Evolutionary conservation across 2,329 filamentous ascomycete genomes (phyloP), one percentile per base, ranked within the genome.

Genomic region (Hypoxylon sp.): DNA sequence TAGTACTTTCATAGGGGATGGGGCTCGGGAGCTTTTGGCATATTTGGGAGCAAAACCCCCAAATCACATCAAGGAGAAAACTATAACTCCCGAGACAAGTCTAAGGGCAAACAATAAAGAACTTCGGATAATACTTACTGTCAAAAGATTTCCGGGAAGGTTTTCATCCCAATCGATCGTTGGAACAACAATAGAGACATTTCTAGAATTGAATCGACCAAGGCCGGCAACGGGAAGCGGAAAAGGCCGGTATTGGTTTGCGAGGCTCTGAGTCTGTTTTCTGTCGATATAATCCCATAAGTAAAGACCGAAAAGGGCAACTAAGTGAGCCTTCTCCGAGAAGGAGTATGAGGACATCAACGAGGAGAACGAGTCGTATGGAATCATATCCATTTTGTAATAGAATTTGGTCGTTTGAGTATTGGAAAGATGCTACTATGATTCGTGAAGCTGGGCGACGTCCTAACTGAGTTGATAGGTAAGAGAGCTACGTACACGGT

Each of bases 171-270:
- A 75, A 34, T 73, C 50, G 6, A 76, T 64, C 0, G 76, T 78
- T 0, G 76, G 73, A 0, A 78, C 68, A 2, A 78, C 34, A 2
- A 78, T 65, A 55, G 71, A 76, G 1, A 78, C 76, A 23, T 76
- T 69, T 6, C n/a, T 57, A 19, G 43, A 0, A 5, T n/a, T 11
- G 28, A 51, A 67, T 1, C 25, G 46, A 2, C 64, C 65, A 14
- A 49, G 3, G 0, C 58, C 51, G 19, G 21, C 1, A 4, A 21
- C 1, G 2, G 71, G 70, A 1, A 72, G 11, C 1, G 72, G 68
- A 21, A 70, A 73, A 1, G 70, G 70, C 23, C 30, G 28, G 41
- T 74, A 74, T 48, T 30, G 38, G 2, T 45, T 19, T 3, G 65
- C 59, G 11, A 63, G 63, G 1, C 14, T 51, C 2, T 17, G 38